Percentiles rank a stretch among this genome's conserved stretches.
Evolutionary conservation across 305 asterid genomes (phyloP).

Genomic region (Fraxinus nigra): DNA sequence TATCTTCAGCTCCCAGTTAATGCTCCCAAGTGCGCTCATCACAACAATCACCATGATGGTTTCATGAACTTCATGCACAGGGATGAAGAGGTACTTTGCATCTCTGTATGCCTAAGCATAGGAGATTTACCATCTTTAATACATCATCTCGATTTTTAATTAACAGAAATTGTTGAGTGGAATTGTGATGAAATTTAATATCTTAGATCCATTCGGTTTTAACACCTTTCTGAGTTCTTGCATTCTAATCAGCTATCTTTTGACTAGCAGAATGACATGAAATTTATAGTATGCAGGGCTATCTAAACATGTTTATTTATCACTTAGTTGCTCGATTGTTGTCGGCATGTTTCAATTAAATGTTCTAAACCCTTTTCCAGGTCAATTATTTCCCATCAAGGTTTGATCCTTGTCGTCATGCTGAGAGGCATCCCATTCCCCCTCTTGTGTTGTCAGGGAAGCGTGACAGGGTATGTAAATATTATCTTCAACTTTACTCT

Average conservation of each 20-base stretch:
- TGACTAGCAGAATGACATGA: background rate
- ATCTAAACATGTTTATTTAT: background rate
- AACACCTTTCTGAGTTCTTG: background rate
- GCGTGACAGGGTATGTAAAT: constrained; percentile 38
- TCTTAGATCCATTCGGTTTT: background rate
- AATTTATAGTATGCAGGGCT: background rate
- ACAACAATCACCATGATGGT: constrained; percentile 92
- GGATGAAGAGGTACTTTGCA: constrained; percentile 80
- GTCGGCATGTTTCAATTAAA: background rate
- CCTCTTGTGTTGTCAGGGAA: constrained; percentile 35
- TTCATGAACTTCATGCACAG: constrained; percentile 69
- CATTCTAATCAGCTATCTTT: background rate
- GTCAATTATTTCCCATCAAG: constrained; percentile 52
- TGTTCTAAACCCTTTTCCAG: constrained; percentile 25
- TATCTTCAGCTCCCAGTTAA: constrained; percentile 86
- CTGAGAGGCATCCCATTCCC: constrained; percentile 44
- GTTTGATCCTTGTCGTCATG: constrained; percentile 44
- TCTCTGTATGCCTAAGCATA: background rate
- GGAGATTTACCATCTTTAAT: background rate
- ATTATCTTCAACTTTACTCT: background rate
- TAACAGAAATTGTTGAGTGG: background rate
- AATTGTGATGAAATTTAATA: background rate
- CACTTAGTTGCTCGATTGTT: background rate
- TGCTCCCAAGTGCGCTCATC: constrained; percentile 89
- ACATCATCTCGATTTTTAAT: background rate